Percentiles rank a stretch among this genome's conserved stretches.
Evolutionary conservation across 2,329 filamentous ascomycete species (phyloP).

Genomic region (Mycosphaerella sp.): DNA sequence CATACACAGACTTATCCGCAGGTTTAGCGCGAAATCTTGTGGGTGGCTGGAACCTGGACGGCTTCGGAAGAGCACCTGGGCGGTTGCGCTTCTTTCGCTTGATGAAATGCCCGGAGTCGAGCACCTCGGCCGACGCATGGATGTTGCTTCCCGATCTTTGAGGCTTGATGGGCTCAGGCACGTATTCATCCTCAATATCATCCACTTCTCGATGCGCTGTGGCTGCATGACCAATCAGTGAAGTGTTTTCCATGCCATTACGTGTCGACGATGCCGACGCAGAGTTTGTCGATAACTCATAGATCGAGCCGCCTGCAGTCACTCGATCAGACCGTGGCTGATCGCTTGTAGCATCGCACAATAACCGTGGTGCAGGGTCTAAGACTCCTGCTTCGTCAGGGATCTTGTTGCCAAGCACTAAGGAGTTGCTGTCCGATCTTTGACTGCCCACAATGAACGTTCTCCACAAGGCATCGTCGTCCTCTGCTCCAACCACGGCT

Average conservation of each 20-base stretch:
- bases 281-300: neutral
- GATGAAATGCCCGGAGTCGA: neutral
- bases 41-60: neutral
- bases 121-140: neutral
- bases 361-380: neutral
- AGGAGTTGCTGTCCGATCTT: neutral
- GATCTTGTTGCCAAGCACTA: neutral
- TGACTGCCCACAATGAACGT: neutral
- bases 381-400: neutral
- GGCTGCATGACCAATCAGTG: slow-evolving; percentile 16
- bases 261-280: neutral
- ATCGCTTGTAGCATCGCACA: neutral
- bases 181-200: slow-evolving; percentile 7
- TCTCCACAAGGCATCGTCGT: neutral
- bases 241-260: slow-evolving; percentile 4
- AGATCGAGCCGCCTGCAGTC: slow-evolving; percentile 11
- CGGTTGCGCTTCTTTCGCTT: neutral
- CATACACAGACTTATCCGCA: slow-evolving; percentile 2
- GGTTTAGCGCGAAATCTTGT: neutral
- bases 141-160: neutral
- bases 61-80: neutral
- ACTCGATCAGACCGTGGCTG: slow-evolving; percentile 10
- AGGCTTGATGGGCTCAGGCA: neutral
- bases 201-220: slow-evolving; percentile 6
- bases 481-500: neutral